Evolutionary conservation across 2,329 filamentous ascomycete species (phyloP), one percentile per base, ranked within the genome.

Genomic region (Juglanconis sp.): DNA sequence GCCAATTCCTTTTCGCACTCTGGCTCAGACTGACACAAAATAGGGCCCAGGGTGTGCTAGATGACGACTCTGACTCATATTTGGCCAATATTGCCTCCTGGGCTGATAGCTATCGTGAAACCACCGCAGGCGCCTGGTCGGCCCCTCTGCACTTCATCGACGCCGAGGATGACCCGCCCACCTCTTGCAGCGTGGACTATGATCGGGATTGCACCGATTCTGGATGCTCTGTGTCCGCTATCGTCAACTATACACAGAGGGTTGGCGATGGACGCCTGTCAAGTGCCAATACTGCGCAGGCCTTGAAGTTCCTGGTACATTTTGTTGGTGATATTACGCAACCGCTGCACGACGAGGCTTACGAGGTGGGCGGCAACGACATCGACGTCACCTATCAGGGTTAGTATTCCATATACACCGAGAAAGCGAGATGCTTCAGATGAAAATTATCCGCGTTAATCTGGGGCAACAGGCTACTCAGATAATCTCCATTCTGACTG

Each of bases 401-500:
- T 51, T 13, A 11, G 54, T 57, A 11, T 9, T 15, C 38, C 24
- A 24, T 2, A 24, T 24, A 24, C 24, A 24, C 13, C 36, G 36
- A 40, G 36, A 3, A 5, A 15, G 24, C 30, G 35, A 40, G 17
- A 31, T 53, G 36, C 4, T 36, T 40, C 31, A n/a, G 9, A 7
- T 15, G 46, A 8, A 36, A 17, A 24, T 48, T 3, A 5, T 24
- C 8, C 9, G 5, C 24, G 3, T 17, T 11, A 7, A 31, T 7
- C 46, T 10, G 11, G n/a, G 31, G 13, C 11, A 48, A 48, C n/a
- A 57, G 54, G 78, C 13, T 73, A 77, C 31, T 66, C 68, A 42
- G 82, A 81, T 34, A 88, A 88, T 68, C 76, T 88, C 5, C 86
- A 88, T 69, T 69, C 80, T 4, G 76, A 83, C 54, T 88, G 85